Evolutionary conservation across 2,329 filamentous ascomycete genomes (phyloP).

Genomic region (Trichophyton simii): DNA sequence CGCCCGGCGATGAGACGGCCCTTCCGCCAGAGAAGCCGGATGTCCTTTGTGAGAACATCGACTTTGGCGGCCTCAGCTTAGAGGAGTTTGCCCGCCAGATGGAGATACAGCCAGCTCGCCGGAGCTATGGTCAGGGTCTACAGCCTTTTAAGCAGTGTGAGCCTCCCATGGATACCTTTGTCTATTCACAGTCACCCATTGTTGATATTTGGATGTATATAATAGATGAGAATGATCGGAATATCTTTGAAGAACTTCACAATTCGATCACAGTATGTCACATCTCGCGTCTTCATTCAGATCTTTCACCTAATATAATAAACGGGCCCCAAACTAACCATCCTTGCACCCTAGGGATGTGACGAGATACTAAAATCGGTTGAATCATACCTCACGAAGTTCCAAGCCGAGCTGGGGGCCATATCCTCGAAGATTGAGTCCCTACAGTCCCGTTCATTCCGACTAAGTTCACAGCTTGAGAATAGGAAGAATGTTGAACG

Average conservation of each 20-base stretch:
- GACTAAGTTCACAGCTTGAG: slow-evolving; percentile 70
- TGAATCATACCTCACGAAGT: slow-evolving; percentile 80
- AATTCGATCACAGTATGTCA: slow-evolving; percentile 55
- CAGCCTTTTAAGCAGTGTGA: slow-evolving; percentile 63
- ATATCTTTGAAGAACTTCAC: slow-evolving; percentile 82
- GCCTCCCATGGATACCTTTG: slow-evolving; percentile 17
- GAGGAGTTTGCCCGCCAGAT: slow-evolving; percentile 49
- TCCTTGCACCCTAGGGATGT: slow-evolving; percentile 45
- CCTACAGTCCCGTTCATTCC: slow-evolving; percentile 71
- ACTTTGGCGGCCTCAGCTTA: slow-evolving; percentile 68
- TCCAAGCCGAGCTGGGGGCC: slow-evolving; percentile 80
- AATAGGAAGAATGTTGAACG: slow-evolving; percentile 86
- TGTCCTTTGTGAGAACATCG: slow-evolving; percentile 51
- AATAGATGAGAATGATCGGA: slow-evolving; percentile 62
- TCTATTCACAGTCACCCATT: not conserved
- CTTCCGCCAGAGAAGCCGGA: slow-evolving; percentile 22
- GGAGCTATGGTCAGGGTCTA: slow-evolving; percentile 28
- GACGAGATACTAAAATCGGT: slow-evolving; percentile 90
- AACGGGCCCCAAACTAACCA: slow-evolving; percentile 1
- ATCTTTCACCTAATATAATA: not conserved
- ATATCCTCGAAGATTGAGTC: slow-evolving; percentile 95
- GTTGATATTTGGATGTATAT: slow-evolving; percentile 12
- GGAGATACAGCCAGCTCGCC: slow-evolving; percentile 12
- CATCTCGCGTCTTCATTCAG: not conserved
- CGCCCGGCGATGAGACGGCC: slow-evolving; percentile 9